Evolutionary conservation across 192 early-diverging fungal species (phyloP).

Genomic region (Gamsiella multidivaricata): DNA sequence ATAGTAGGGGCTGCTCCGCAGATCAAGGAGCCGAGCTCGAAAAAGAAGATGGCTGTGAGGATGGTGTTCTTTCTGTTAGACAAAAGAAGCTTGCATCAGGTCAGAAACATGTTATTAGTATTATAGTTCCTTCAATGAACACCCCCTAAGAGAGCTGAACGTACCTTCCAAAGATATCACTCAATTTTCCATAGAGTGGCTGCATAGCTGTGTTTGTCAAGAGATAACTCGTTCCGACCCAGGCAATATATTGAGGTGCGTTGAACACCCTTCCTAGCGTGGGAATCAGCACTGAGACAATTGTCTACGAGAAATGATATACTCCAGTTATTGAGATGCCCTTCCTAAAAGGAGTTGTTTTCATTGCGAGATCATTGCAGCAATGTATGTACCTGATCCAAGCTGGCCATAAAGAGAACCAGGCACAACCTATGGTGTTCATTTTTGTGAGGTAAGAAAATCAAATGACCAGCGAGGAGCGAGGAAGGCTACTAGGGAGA

Average conservation of each 20-base stretch:
- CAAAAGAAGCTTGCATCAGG: too few species aligned
- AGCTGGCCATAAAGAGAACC: conserved; percentile 37
- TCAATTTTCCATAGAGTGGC: conserved; percentile 83
- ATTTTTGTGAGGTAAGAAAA: too few species aligned
- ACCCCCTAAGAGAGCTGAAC: too few species aligned
- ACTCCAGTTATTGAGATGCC: too few species aligned
- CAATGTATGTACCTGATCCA: conserved; percentile 28
- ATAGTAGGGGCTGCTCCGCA: conserved; percentile 51
- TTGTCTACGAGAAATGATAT: too few species aligned
- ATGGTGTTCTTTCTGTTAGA: conserved; percentile 42
- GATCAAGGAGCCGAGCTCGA: conserved; percentile 41
- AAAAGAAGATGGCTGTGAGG: conserved; percentile 45
- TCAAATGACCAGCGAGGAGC: neutral
- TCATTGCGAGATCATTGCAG: neutral
- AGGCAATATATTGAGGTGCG: conserved; percentile 73
- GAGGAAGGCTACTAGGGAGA: too few species aligned
- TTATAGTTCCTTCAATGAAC: too few species aligned
- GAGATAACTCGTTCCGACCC: conserved; percentile 84
- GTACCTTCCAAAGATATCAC: conserved; percentile 83
- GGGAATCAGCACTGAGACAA: conserved; percentile 46
- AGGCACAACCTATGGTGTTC: conserved; percentile 13
- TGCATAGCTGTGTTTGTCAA: conserved; percentile 70
- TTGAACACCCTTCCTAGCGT: conserved; percentile 65
- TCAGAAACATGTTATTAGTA: too few species aligned
- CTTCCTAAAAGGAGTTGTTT: too few species aligned